Percentiles rank a stretch among this genome's conserved stretches.
Conservation (phyloP, 148 eudicot species). For the Rhododendron mucronatum region DNA sequence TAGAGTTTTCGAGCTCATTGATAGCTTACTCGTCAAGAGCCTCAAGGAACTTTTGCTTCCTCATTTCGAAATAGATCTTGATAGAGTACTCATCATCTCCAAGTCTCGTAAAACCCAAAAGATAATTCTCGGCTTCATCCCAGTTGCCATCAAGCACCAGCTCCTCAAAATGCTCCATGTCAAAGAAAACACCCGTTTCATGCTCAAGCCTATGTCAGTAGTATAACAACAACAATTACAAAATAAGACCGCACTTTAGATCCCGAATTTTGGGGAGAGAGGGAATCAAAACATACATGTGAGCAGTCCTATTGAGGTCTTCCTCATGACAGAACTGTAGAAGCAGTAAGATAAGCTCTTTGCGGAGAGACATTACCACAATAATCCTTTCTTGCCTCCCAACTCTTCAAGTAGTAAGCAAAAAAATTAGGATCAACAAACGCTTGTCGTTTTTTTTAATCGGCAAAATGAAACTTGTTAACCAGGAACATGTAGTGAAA, state of each 20-base stretch:
- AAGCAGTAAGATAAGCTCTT: conserved; percentile 16
- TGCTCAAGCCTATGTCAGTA: conserved; percentile 21
- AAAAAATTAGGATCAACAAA: not conserved
- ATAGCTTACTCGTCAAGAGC: conserved; percentile 19
- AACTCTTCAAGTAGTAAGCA: not conserved
- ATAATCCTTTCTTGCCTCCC: conserved; percentile 3
- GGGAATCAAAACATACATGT: not conserved
- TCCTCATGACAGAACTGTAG: conserved; percentile 33
- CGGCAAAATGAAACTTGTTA: no score
- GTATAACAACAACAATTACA: not conserved
- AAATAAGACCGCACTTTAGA: not conserved
- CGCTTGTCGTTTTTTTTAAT: not conserved
- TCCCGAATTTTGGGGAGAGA: not conserved
- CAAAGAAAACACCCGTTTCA: conserved; percentile 18
- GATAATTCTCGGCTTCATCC: conserved; percentile 19
- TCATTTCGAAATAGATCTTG: conserved; percentile 16
- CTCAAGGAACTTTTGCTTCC: conserved; percentile 25
- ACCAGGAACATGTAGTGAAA: no score
- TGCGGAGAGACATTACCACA: not conserved
- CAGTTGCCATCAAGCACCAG: conserved; percentile 11
- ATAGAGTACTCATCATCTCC: conserved; percentile 6
- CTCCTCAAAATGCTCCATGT: conserved; percentile 17
- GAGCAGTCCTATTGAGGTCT: no score
- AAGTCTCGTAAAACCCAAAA: conserved; percentile 10
- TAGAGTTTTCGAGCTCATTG: not conserved